These are phyloP conservation scores for Monascus ruber DNA, from an alignment of 2,329 filamentous ascomycete species.

Conservation along the genomic window DNA sequence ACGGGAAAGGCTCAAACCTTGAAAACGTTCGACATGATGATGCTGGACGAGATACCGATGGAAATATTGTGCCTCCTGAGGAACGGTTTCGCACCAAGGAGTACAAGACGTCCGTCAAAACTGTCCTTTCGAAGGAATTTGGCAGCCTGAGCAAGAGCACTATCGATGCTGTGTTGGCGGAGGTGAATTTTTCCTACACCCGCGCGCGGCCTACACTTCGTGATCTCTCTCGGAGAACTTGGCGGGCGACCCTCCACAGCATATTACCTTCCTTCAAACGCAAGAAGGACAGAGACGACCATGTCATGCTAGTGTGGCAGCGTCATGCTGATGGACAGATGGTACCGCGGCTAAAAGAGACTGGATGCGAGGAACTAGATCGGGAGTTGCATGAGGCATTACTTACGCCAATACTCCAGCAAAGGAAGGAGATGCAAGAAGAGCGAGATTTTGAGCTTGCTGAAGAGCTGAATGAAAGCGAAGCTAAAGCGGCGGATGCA, in stretches of 20 bases:
- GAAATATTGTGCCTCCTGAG: conserved; percentile 22
- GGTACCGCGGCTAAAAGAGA: conserved; percentile 27
- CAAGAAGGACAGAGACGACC: conserved; percentile 28
- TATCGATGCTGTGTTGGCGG: conserved; percentile 36
- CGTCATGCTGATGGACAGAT: conserved; percentile 19
- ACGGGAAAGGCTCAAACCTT: conserved; percentile 5
- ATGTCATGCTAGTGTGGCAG: conserved; percentile 30
- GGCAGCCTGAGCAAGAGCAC: conserved; percentile 31
- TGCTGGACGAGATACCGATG: neutral
- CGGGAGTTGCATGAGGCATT: conserved; percentile 28
- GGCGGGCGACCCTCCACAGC: conserved; percentile 34
- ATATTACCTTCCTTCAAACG: conserved; percentile 32
- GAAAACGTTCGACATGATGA: conserved; percentile 1
- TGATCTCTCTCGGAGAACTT: conserved; percentile 32
- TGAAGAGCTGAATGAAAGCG: conserved; percentile 30
- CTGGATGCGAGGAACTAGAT: conserved; percentile 34
- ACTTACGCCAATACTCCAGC: conserved; percentile 25
- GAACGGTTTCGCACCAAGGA: conserved; percentile 34
- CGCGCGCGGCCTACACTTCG: conserved; percentile 32
- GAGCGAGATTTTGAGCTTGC: conserved; percentile 27
- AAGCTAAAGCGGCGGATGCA: conserved; percentile 30
- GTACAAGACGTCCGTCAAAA: conserved; percentile 32
- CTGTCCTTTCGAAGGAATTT: conserved; percentile 32
- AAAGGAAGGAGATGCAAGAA: conserved; percentile 25
- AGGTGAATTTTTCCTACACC: conserved; percentile 36